Base-by-base conservation (phyloP, 495 filamentous ascomycete genomes). In the Neurospora sp. region DNA sequence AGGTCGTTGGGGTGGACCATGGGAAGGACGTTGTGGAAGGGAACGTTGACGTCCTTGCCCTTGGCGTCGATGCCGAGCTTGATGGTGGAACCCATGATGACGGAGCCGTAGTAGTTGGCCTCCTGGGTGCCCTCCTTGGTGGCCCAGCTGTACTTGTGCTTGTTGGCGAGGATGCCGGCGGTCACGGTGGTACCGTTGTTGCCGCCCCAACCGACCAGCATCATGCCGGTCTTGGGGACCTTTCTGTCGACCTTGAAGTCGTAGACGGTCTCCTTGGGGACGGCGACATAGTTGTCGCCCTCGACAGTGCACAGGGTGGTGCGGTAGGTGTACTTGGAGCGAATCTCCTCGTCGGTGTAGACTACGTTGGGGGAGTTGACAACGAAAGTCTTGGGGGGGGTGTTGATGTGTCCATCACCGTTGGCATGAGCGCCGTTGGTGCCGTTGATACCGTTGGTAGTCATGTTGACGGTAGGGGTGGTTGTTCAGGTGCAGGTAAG, bases 1-100 rank as follows among this genome's bases (percentile, higher is more conserved):
- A 99, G 89, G 80, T 99, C 94, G 83, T 99, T 97, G 75, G 96
- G 96, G 83, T 98, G 95, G 74, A 93, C 93, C 94, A 99, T 98
- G 69, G 96, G 96, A 72, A 99, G 87, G 76, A 98, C 86, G 80
- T 96, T 88, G 80, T 93, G 93, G 88, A 98, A 96, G 69, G 96
- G 96, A 77, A 99, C 92, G 84, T 98, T 97, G 85, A 99, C 89
- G 78, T 99, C 96, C 84, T 93, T 88, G 66, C 94, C 94, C 83
- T 92, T 89, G 72, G 90, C 86, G 77, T 98, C 92, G 31, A 90
- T 93, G 54, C 96, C 96, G 72, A 99, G 90, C 89, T 98, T 99
- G 85, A 98, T 89, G 72, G 96, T 99, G 14, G 96, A 98, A 75
- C 90, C 86, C 96, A 98, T 98, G 82, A 98, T 88, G 75, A 98